Evolutionary conservation across 2,329 filamentous ascomycete genomes (phyloP), one percentile per base, ranked within the genome.

Genomic region (Bipolaris victoriae): DNA sequence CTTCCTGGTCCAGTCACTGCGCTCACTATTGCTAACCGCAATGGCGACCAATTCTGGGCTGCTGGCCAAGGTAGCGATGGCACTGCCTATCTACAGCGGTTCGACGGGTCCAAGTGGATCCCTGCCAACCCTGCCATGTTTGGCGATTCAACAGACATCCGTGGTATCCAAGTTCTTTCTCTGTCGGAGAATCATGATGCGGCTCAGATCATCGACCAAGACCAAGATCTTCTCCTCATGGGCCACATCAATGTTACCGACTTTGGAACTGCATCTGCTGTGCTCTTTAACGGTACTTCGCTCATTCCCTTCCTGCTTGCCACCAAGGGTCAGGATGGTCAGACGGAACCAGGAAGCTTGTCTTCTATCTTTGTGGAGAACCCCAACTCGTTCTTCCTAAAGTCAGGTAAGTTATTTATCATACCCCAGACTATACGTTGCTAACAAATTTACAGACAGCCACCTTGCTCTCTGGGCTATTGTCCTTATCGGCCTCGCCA

Each of bases 301-400:
- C 87, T 94, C 72, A 82, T 82, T 49, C 94, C 95, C 0, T 97
- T 94, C 74, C 84, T 92, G 39, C 84, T 99, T 40, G 90, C 93
- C 1, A 89, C 86, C 44, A 89, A 83, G 57, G 63, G 63, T 7
- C 61, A 67, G 47, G 78, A 83, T 11, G 83, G 87, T 68, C 87
- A 87, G 57, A 81, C 82, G 11, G 51, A 63, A 16, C 81, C 86
- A 10, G 92, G 93, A 47, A 93, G 87, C 67, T 85, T 99, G 69
- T 88, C 90, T 33, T 87, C 86, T 64, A 83, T 98, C 60, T 96
- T 99, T 75, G 90, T 93, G 10, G 88, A 96, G 78, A 89, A 91
- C 57, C 79, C 80, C 47, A 81, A 88, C 61, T 87, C 90, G 71
- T 90, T 91, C 72, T 95, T 97, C 78, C 83, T 80, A 24, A 79